A percentile compares a stretch with the other conserved stretches of the same genome.
These are phyloP conservation scores for Cavenderia fasciculata DNA, from an alignment of 78 protist genomes.

Conservation along the genomic window DNA sequence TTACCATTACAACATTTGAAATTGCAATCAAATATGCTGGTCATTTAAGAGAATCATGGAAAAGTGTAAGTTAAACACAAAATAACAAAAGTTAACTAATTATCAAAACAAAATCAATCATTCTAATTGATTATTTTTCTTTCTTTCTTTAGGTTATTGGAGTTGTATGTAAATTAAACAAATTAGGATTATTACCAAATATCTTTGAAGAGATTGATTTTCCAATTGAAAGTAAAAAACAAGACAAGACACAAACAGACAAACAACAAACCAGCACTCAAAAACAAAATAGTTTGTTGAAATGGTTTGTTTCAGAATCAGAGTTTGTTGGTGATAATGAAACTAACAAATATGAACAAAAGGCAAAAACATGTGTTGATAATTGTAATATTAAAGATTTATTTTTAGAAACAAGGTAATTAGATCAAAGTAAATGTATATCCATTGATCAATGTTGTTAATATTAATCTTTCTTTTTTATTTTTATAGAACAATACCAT, in stretches of 20 bases:
- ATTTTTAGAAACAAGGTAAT: slow-evolving; percentile 39
- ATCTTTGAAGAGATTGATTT: slow-evolving; percentile 58
- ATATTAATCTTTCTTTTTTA: background rate
- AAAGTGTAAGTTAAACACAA: background rate
- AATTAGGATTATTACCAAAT: slow-evolving; percentile 29
- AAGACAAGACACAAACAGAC: background rate
- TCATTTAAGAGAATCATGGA: slow-evolving; percentile 58
- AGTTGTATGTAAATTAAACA: slow-evolving; percentile 51
- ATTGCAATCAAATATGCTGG: slow-evolving; percentile 60
- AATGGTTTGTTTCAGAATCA: slow-evolving; percentile 29
- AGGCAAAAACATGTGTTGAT: slow-evolving; percentile 64
- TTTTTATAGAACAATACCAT: slow-evolving; percentile 23
- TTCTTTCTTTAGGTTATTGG: slow-evolving; percentile 11
- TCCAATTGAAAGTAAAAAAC: slow-evolving; percentile 24
- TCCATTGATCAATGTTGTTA: background rate
- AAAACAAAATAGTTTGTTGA: background rate
- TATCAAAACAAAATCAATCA: background rate
- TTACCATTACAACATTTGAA: slow-evolving; percentile 76
- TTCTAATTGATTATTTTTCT: background rate
- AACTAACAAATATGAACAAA: slow-evolving; percentile 11
- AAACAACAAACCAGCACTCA: background rate
- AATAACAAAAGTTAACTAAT: background rate
- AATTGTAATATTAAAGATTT: slow-evolving; percentile 63
- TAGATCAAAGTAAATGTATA: background rate
- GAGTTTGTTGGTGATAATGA: background rate